These are phyloP conservation scores for Apiosordaria backusii DNA, from an alignment of 495 filamentous ascomycete genomes.

Conservation along the genomic window DNA sequence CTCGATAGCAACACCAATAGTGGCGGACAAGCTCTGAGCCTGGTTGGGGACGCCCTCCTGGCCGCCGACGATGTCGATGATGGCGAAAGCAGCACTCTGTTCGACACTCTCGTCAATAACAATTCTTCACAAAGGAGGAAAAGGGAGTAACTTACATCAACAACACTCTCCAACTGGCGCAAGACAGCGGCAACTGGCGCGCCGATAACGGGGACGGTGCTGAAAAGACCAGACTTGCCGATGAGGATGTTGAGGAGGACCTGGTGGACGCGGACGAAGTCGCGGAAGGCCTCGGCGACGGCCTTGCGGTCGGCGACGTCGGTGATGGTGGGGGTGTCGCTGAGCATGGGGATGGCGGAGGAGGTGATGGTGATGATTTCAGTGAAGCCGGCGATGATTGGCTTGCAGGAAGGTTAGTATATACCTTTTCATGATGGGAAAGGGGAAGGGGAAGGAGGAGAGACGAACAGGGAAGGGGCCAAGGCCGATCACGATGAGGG, in stretches of 20 bases:
- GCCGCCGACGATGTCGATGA: background rate
- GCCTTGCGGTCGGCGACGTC: constrained; percentile 4
- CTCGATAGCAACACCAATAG: background rate
- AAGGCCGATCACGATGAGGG: constrained; percentile 22
- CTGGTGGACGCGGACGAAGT: constrained; percentile 28
- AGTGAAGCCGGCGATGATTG: constrained; percentile 20
- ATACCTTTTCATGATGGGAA: background rate
- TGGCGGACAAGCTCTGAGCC: background rate
- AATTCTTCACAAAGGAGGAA: background rate
- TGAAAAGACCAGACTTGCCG: constrained; percentile 29
- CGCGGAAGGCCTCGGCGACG: constrained; percentile 18
- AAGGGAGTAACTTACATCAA: constrained; percentile 11
- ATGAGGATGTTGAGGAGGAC: constrained; percentile 32
- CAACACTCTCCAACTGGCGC: constrained; percentile 18
- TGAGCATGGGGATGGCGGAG: background rate
- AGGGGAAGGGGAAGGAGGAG: background rate
- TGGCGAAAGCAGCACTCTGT: background rate
- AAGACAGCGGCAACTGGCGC: constrained; percentile 17
- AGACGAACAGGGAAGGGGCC: constrained; percentile 24
- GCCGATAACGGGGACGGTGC: constrained; percentile 1
- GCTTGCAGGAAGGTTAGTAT: constrained; percentile 1
- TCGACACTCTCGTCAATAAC: background rate
- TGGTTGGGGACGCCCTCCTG: background rate
- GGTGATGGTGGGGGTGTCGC: background rate
- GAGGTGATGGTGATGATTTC: constrained; percentile 25